Evolutionary conservation across 306 rosid species (phyloP).

Genomic region (Glycyrrhiza uralensis): DNA sequence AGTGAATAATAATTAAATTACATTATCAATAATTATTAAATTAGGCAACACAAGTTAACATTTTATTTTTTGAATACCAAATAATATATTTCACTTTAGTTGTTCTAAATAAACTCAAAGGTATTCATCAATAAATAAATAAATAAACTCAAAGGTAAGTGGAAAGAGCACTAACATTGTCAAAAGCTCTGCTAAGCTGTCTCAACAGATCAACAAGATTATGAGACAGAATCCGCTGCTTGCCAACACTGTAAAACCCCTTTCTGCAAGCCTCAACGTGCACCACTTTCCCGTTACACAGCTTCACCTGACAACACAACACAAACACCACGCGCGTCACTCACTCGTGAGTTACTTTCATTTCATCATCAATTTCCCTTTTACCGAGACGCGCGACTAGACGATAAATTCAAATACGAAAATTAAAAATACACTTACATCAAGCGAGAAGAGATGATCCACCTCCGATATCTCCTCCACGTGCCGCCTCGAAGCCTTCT

Average conservation of each 20-base stretch:
- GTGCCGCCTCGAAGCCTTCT: slow-evolving; percentile 53
- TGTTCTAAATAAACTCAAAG: too few species aligned
- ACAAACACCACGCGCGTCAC: not conserved
- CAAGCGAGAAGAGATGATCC: slow-evolving; percentile 78
- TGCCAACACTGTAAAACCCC: slow-evolving; percentile 82
- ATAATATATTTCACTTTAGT: not conserved
- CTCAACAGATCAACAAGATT: slow-evolving; percentile 87
- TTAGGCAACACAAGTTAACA: not conserved
- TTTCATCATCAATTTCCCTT: not conserved
- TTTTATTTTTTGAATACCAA: not conserved
- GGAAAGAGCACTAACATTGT: slow-evolving; percentile 55
- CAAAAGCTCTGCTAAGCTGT: slow-evolving; percentile 91
- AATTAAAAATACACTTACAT: slow-evolving; percentile 44
- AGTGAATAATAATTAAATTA: too few species aligned
- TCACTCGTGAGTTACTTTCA: too few species aligned
- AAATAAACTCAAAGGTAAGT: too few species aligned
- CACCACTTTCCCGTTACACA: slow-evolving; percentile 84
- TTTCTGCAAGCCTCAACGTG: slow-evolving; percentile 88
- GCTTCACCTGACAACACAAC: slow-evolving; percentile 60
- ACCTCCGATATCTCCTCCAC: slow-evolving; percentile 63
- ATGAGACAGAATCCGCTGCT: slow-evolving; percentile 76
- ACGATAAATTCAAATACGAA: not conserved
- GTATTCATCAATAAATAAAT: too few species aligned
- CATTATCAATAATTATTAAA: too few species aligned
- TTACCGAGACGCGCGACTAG: not conserved